phyloP scores from a whole-genome alignment of 139 green algal species.

The Coelastrella sp. region DNA sequence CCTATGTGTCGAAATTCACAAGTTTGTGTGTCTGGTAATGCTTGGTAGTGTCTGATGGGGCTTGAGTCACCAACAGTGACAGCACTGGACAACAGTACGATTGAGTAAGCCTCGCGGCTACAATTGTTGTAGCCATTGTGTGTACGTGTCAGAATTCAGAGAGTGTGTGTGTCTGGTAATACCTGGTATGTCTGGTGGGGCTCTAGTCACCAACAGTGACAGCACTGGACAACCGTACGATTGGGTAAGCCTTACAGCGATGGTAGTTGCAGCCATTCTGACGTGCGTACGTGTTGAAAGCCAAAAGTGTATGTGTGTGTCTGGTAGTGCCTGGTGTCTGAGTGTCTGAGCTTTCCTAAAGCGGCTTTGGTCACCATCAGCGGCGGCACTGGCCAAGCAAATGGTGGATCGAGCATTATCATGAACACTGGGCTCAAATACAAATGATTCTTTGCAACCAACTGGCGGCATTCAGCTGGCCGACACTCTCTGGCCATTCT shows the following conservation, averaged over 20 bases:
- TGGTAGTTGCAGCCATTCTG: background rate
- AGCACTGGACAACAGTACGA: constrained; percentile 90
- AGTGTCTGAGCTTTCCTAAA: too few relatives aligned
- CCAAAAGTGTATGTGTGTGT: background rate
- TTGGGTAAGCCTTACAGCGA: constrained; percentile 57
- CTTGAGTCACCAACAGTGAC: constrained; percentile 80
- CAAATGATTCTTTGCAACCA: too few relatives aligned
- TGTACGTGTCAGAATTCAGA: background rate
- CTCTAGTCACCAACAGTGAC: constrained; percentile 71
- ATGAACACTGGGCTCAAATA: too few relatives aligned
- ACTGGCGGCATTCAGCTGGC: too few relatives aligned
- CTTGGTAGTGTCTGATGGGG: too few relatives aligned
- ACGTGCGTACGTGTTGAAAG: background rate
- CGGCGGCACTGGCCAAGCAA: constrained; percentile 86
- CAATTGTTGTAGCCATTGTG: background rate
- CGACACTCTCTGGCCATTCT: too few relatives aligned
- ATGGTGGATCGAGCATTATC: constrained; percentile 77
- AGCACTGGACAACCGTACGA: constrained; percentile 90
- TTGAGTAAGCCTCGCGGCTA: constrained; percentile 57
- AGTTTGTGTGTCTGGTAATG: too few relatives aligned
- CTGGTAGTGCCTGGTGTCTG: too few relatives aligned
- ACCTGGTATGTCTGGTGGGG: too few relatives aligned
- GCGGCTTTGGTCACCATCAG: constrained; percentile 64
- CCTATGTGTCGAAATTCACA: background rate
- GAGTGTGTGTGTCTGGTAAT: background rate